phyloP scores from a whole-genome alignment of 2,329 filamentous ascomycete species.

The Pezicula carpinea region DNA sequence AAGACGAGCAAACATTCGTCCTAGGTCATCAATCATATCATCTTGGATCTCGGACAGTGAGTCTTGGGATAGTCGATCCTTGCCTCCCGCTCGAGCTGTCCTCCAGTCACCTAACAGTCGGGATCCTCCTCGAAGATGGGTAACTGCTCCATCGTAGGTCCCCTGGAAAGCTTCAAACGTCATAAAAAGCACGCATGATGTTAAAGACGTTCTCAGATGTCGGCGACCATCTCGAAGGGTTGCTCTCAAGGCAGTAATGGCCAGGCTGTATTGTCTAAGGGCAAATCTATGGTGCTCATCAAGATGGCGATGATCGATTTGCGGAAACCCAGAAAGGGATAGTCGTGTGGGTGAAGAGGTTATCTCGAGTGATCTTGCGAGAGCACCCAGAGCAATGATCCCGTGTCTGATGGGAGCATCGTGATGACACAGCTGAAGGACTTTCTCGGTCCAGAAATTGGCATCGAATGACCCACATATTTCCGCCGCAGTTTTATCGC shows the following conservation, averaged over 20 bases:
- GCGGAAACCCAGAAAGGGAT: slow-evolving; percentile 27
- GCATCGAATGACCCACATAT: slow-evolving; percentile 27
- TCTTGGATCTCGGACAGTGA: slow-evolving; percentile 29
- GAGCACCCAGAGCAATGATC: slow-evolving; percentile 25
- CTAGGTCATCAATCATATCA: slow-evolving; percentile 27
- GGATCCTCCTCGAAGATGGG: slow-evolving; percentile 25
- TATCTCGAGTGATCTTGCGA: slow-evolving; percentile 25
- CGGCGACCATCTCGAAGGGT: slow-evolving; percentile 25
- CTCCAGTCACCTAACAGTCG: slow-evolving; percentile 27
- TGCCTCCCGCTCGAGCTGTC: slow-evolving; percentile 24
- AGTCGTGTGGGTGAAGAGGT: slow-evolving; percentile 26
- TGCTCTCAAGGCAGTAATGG: slow-evolving; percentile 23
- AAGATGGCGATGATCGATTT: slow-evolving; percentile 25
- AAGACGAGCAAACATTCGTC: slow-evolving; percentile 26
- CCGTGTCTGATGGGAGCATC: slow-evolving; percentile 26
- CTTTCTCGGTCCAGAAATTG: slow-evolving; percentile 28
- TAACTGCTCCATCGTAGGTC: slow-evolving; percentile 26
- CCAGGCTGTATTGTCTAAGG: slow-evolving; percentile 24
- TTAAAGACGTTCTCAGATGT: slow-evolving; percentile 26
- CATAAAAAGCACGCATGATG: slow-evolving; percentile 27
- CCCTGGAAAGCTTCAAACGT: slow-evolving; percentile 28
- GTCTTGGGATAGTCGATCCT: slow-evolving; percentile 26
- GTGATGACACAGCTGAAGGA: slow-evolving; percentile 27
- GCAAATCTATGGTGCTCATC: slow-evolving; percentile 28
- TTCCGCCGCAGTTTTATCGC: slow-evolving; percentile 26